phyloP scores from a whole-genome alignment of 1,139 yeast genomes.

The Yamadazyma atlantica region DNA sequence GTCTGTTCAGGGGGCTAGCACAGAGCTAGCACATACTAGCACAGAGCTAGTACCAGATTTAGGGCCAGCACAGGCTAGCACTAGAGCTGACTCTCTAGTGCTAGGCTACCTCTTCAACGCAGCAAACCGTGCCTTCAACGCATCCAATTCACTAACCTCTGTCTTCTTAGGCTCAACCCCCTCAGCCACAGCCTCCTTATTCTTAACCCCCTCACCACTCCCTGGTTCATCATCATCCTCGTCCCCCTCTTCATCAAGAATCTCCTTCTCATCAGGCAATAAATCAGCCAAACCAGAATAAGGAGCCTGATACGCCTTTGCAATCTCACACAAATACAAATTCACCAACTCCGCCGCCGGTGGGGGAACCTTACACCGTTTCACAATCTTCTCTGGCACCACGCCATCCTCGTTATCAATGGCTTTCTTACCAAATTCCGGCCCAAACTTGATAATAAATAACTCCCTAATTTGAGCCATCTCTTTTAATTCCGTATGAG shows the following conservation, averaged over 20 bases:
- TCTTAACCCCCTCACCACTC: constrained; percentile 24
- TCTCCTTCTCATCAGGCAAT: constrained; percentile 21
- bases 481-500: constrained; percentile 77
- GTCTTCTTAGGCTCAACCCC: constrained; percentile 9
- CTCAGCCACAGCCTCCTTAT: constrained; percentile 19
- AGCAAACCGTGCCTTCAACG: constrained; percentile 46
- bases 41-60: too few species aligned
- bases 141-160: constrained; percentile 35
- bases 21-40: too few species aligned
- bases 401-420: constrained; percentile 51
- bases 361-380: constrained; percentile 64
- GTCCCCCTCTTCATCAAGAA: constrained; percentile 14
- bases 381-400: constrained; percentile 66
- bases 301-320: constrained; percentile 75
- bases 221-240: constrained; percentile 21
- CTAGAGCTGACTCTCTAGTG: too few species aligned
- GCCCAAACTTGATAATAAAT: constrained; percentile 62
- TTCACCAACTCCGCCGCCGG: constrained; percentile 68
- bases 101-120: constrained; percentile 35
- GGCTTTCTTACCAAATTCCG: constrained; percentile 59
- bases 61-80: too few species aligned
- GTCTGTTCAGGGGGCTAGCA: too few species aligned
- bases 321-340: constrained; percentile 76
- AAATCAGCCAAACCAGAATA: constrained; percentile 56
- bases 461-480: constrained; percentile 60